These are phyloP conservation scores for Escovopsis weberi DNA, from an alignment of 2,329 filamentous ascomycete species.

Conservation along the genomic window DNA sequence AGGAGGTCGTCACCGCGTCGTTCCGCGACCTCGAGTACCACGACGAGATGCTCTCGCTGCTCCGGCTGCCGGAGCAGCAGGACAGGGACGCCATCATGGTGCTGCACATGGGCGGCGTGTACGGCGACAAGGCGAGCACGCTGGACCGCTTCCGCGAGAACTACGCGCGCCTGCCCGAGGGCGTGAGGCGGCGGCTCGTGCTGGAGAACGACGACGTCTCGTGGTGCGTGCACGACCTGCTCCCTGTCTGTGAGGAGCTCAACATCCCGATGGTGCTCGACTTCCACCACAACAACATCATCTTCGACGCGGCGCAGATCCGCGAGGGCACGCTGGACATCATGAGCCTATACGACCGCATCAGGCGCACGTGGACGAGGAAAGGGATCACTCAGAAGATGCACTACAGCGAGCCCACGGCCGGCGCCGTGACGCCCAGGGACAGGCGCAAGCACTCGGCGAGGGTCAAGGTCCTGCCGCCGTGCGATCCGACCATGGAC, in stretches of 20 bases:
- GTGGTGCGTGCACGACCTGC: conserved; percentile 82
- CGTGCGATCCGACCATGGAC: conserved; percentile 72
- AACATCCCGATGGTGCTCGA: conserved; percentile 87
- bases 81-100: conserved; percentile 88
- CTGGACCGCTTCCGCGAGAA: conserved; percentile 65
- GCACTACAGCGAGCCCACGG: conserved; percentile 74
- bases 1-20: conserved; percentile 60
- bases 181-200: conserved; percentile 67
- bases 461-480: conserved; percentile 65
- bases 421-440: conserved; percentile 52
- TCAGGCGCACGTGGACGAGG: conserved; percentile 67
- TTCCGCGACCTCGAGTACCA: conserved; percentile 80
- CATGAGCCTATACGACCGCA: conserved; percentile 56
- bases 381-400: conserved; percentile 89
- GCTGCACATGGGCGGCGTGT: conserved; percentile 80
- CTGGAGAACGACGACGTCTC: conserved; percentile 90
- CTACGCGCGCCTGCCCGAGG: conserved; percentile 50
- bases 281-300: conserved; percentile 90
- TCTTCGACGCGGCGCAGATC: conserved; percentile 54
- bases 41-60: conserved; percentile 64
- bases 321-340: conserved; percentile 80
- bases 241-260: conserved; percentile 85
- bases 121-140: conserved; percentile 72
- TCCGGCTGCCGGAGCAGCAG: conserved; percentile 63
- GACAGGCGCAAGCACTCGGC: conserved; percentile 77